Conservation (phyloP, 2,329 filamentous ascomycete species). For the Colletotrichum spinosum region DNA sequence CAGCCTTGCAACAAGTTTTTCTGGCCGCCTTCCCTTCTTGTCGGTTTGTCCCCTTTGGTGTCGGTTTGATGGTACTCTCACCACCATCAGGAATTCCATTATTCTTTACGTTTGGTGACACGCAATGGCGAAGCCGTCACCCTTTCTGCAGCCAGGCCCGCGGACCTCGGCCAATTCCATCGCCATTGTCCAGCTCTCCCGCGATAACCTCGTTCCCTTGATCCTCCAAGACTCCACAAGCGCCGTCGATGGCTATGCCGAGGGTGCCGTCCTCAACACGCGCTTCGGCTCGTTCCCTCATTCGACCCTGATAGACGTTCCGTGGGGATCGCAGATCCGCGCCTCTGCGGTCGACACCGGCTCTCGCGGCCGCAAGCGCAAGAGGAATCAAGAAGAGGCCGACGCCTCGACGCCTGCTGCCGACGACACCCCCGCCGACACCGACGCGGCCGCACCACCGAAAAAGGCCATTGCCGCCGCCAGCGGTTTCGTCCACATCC, state of each 20-base stretch:
- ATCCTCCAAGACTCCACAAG: constrained; percentile 73
- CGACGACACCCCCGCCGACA: constrained; percentile 45
- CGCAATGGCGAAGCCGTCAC: constrained; percentile 65
- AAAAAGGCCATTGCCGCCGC: constrained; percentile 66
- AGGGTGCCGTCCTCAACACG: constrained; percentile 87
- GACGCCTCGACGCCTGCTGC: constrained; percentile 41
- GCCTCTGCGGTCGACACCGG: constrained; percentile 93
- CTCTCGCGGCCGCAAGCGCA: constrained; percentile 81
- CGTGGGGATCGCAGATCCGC: constrained; percentile 92
- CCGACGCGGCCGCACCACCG: constrained; percentile 46
- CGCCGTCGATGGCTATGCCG: constrained; percentile 77
- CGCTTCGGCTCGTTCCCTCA: constrained; percentile 93
- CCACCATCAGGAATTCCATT: too few relatives aligned
- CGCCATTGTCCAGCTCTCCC: constrained; percentile 87
- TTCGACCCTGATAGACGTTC: constrained; percentile 78
- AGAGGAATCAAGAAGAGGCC: constrained; percentile 60
- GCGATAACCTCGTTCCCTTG: constrained; percentile 85
- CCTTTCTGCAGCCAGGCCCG: constrained; percentile 80
- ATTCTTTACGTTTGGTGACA: too few relatives aligned
- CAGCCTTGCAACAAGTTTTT: constrained; percentile 33
- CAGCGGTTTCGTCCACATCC: constrained; percentile 81
- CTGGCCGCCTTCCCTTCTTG: neutral
- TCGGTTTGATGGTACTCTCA: too few relatives aligned
- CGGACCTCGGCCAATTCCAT: constrained; percentile 74
- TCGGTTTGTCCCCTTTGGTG: neutral